Evolutionary conservation across 192 early-diverging fungal species (phyloP).

Genomic region (Linnemannia exigua): DNA sequence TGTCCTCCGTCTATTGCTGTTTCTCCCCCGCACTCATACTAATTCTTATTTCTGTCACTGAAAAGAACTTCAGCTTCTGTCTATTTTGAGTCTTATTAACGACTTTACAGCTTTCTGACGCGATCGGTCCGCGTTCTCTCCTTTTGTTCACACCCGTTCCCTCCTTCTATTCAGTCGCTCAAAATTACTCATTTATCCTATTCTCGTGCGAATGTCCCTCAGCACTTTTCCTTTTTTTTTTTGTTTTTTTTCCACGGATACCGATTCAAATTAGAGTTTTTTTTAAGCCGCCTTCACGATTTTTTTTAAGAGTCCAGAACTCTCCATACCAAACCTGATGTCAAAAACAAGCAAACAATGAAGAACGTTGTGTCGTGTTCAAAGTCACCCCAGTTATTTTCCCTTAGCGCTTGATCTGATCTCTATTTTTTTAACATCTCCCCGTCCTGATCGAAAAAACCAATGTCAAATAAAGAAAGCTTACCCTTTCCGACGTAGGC

Average conservation of each 20-base stretch:
- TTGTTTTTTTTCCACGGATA: constrained; percentile 2
- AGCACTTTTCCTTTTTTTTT: not conserved
- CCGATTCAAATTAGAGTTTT: not conserved
- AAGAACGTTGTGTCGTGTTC: not conserved
- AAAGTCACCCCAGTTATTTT: not conserved
- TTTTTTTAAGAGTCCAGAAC: constrained; percentile 1
- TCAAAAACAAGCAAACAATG: not conserved
- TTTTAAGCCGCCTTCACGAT: not conserved
- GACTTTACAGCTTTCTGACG: not conserved
- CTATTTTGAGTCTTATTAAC: not conserved
- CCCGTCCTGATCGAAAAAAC: not conserved
- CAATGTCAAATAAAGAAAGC: not conserved
- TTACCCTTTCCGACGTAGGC: constrained; percentile 96
- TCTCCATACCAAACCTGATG: not conserved
- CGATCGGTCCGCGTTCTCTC: not conserved
- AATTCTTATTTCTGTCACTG: not conserved
- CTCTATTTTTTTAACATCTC: not conserved
- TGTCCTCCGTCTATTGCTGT: not conserved
- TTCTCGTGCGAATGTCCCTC: not conserved
- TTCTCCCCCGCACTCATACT: not conserved
- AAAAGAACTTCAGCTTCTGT: not conserved
- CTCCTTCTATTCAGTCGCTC: not conserved
- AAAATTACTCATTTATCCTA: not conserved
- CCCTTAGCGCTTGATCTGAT: not conserved
- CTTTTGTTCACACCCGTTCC: no score